Evolutionary conservation across 352 stramenopile species (phyloP), one percentile per base, ranked within the genome.

Genomic region (Globisporangium okanoganense): DNA sequence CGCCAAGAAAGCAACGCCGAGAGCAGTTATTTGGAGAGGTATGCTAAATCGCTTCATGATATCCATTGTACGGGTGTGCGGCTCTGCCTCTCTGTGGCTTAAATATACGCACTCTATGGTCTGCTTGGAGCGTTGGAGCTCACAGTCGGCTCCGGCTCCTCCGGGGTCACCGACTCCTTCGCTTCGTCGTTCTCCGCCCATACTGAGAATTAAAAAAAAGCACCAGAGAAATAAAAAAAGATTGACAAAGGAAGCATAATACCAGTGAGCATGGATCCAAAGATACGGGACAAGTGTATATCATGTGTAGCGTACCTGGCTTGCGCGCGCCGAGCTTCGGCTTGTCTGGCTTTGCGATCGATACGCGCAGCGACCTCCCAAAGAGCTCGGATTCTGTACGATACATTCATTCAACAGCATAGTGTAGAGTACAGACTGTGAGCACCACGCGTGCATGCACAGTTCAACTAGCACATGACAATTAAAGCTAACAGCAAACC

Each of bases 291-390:
- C n/a, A n/a, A n/a, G n/a, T n/a, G n/a, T n/a, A 24, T 5, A 52
- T 1, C 6, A 24, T n/a, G 18, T 62, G 18, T 8, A 10, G 27
- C 69, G 48, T 53, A 92, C 85, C 82, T 87, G 85, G 82, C 49
- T 91, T 94, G 31, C 78, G 73, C 0, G 82, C 83, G 20, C 85
- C 85, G 8, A 94, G 74, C 63, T 94, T 88, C 1, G 82, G 75
- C 18, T 76, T 71, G 50, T 94, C 83, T 1, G 89, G 84, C 60
- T 96, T 96, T 20, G 95, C 95, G 40, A 98, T 86, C 45, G 87
- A 95, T 48, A 98, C 95, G 40, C 79, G 87, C 64, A 98, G 69
- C 22, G 90, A 96, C 64, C 82, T 84, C 35, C 92, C 92, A 64
- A 97, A 95, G 40, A 98, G 77, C 71, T 98, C 94, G 35, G 89